Conservation (phyloP, 2,329 filamentous ascomycete species). For the Ceratocystis harringtonii region DNA sequence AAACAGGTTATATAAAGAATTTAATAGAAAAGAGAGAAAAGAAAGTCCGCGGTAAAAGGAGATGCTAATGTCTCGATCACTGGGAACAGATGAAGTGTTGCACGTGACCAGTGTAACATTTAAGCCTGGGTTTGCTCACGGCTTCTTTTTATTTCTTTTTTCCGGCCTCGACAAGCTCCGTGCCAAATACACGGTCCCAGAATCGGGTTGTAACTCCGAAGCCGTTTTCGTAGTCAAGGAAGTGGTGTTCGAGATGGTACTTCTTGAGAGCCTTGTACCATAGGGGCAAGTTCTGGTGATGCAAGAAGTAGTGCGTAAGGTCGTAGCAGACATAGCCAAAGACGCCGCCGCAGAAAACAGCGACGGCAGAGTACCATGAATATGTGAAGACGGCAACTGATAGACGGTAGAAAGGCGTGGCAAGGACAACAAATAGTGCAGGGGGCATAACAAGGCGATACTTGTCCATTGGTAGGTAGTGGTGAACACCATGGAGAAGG, state of each 20-base stretch:
- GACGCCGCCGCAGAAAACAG: constrained; percentile 75
- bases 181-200: constrained; percentile 89
- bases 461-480: constrained; percentile 98
- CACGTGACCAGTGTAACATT: background rate
- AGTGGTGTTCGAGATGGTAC: constrained; percentile 93
- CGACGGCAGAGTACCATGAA: constrained; percentile 67
- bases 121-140: too few species aligned
- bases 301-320: constrained; percentile 94
- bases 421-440: constrained; percentile 67
- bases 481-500: constrained; percentile 88
- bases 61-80: too few species aligned
- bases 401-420: constrained; percentile 81
- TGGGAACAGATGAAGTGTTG: too few species aligned
- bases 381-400: constrained; percentile 69
- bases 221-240: constrained; percentile 92
- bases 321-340: constrained; percentile 97
- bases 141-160: constrained; percentile 7
- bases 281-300: constrained; percentile 78
- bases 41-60: background rate
- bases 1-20: background rate
- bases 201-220: constrained; percentile 94
- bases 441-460: constrained; percentile 96
- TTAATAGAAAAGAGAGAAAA: background rate
- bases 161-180: constrained; percentile 42
- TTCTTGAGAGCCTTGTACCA: constrained; percentile 94